Evolutionary conservation across 331 rosid genomes (phyloP).

Genomic region (Ulmus americana): DNA sequence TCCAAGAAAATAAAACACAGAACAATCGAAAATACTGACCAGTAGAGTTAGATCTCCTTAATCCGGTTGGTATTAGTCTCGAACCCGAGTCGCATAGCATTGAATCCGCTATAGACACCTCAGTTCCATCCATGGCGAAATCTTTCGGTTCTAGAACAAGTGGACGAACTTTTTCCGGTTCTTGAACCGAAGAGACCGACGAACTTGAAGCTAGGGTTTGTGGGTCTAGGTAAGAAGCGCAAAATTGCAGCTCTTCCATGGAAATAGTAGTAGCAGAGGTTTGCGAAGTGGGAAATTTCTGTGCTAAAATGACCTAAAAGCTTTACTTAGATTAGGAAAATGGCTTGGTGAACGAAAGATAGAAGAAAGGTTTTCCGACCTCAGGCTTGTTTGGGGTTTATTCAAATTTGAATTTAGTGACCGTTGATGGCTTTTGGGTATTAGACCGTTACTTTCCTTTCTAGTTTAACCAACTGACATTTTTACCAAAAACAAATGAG

Average conservation of each 20-base stretch:
- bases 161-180: slow-evolving; percentile 5
- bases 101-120: slow-evolving; percentile 40
- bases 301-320: slow-evolving; percentile 1
- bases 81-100: slow-evolving; percentile 54
- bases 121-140: slow-evolving; percentile 30
- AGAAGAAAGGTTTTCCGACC: background rate
- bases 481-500: background rate
- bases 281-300: slow-evolving; percentile 8
- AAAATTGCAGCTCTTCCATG: slow-evolving; percentile 39
- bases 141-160: slow-evolving; percentile 32
- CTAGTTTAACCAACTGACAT: background rate
- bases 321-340: slow-evolving; percentile 21
- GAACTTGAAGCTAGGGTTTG: slow-evolving; percentile 42
- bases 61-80: slow-evolving; percentile 48
- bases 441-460: slow-evolving; percentile 9
- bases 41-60: slow-evolving; percentile 37
- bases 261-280: slow-evolving; percentile 13
- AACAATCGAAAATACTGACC: slow-evolving; percentile 37
- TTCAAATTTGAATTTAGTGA: slow-evolving; percentile 43
- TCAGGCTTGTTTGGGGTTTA: background rate
- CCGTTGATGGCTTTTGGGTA: slow-evolving; percentile 30
- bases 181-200: slow-evolving; percentile 6
- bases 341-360: background rate
- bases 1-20: slow-evolving; percentile 1
- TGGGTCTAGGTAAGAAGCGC: slow-evolving; percentile 25